Evolutionary conservation across 768 basidiomycete genomes (phyloP), one percentile per base, ranked within the genome.

Genomic region (Tremella yokohamensis): DNA sequence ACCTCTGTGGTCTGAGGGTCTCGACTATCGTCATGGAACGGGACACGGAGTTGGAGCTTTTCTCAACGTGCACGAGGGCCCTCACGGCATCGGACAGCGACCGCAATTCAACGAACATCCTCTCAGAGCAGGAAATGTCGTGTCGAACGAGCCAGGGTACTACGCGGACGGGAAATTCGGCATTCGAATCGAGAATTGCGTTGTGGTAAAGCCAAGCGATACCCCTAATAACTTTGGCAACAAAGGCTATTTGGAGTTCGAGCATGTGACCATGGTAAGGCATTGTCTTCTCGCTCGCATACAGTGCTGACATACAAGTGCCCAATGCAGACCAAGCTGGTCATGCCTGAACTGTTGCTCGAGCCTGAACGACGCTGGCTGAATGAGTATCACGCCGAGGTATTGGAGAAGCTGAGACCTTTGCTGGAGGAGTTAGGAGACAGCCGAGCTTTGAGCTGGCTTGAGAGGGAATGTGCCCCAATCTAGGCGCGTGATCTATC

Each of bases 11-110:
- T 51, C 63, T 11, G 74, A 75, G 40, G 72, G 74, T 11, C 56
- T 73, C 3, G 72, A 79, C 52, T 79, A 77, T 60, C 87, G 90
- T 59, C 92, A 96, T 61, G 89, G 90, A 3, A 96, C 93, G 18
- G 91, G 91, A 0, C 94, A 97, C 66, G 94, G 96, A 34, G 88
- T 99, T 29, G 94, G 94, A 0, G 86, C 89, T 64, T 98, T 87
- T 79, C 78, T 98, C 54, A 96, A 96, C 60, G 93, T 97, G 2
- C 93, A 97, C 68, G 92, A 98, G 81, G 87, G 87, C 3, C 84
- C 83, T 11, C 83, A 84, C 8, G 83, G 82, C 2, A 80, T 84
- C 37, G 82, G 82, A 20, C 25, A 52, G 55, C 25, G 59, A 52
- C 53, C 61, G 84, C 85, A 81, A 0, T 85, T 85, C 73, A 90